These are phyloP conservation scores for Acmispon strigosus DNA, from an alignment of 306 rosid species.

Conservation along the genomic window DNA sequence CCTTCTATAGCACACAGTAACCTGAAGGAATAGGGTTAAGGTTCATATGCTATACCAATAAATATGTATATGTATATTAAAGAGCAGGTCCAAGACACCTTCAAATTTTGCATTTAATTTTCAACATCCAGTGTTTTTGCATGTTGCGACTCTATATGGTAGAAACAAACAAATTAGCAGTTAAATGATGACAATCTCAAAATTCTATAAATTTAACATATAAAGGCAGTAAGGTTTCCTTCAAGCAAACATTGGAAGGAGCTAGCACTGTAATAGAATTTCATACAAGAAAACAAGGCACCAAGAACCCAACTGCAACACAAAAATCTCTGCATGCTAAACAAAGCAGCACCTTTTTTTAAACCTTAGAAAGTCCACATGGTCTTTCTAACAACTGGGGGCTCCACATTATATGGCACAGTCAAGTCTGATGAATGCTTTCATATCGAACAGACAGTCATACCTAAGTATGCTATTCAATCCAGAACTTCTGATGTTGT, in stretches of 20 bases:
- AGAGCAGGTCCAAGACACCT: not conserved
- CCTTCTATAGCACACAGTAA: conserved; percentile 87
- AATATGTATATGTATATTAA: no score
- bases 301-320: not conserved
- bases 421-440: not conserved
- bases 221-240: not conserved
- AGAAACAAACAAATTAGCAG: conserved; percentile 22
- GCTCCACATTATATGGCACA: not conserved
- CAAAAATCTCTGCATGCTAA: not conserved
- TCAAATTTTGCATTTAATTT: not conserved
- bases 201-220: not conserved
- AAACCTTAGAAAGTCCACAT: not conserved
- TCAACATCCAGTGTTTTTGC: not conserved
- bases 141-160: conserved; percentile 38
- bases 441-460: not conserved
- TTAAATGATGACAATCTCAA: conserved; percentile 7
- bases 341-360: not conserved
- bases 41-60: no score
- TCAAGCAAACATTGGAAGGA: not conserved
- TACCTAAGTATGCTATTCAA: not conserved
- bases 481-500: not conserved
- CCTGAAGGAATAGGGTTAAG: conserved; percentile 47
- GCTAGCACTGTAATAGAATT: conserved; percentile 5
- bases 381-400: not conserved
- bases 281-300: not conserved